Evolutionary conservation across 495 filamentous ascomycete genomes (phyloP).

Genomic region (Trichoderma parareesei): DNA sequence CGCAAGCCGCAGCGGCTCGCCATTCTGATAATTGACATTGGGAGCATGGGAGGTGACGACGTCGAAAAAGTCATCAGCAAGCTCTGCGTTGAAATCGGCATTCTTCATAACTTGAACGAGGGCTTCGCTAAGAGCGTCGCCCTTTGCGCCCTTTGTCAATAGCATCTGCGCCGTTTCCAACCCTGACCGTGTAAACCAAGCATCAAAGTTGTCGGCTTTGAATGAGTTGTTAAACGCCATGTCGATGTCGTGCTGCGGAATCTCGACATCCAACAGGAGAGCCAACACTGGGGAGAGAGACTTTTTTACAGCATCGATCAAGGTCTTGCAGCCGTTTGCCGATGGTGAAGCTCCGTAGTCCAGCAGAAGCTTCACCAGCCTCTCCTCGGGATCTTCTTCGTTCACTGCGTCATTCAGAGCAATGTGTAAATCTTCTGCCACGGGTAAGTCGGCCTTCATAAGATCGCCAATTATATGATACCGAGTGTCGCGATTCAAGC

Average conservation of each 20-base stretch:
- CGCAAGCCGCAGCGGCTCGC: constrained; percentile 33
- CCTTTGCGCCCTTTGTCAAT: constrained; percentile 33
- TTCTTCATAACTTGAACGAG: constrained; percentile 28
- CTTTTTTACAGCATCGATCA: constrained; percentile 33
- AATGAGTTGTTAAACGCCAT: background rate
- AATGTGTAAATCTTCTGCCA: constrained; percentile 31
- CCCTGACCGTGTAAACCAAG: constrained; percentile 33
- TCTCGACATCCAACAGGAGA: constrained; percentile 32
- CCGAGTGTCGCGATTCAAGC: constrained; percentile 31
- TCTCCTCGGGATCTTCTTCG: constrained; percentile 34
- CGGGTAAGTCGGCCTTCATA: constrained; percentile 33
- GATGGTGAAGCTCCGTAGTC: constrained; percentile 33
- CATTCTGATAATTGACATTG: constrained; percentile 33
- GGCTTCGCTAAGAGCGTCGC: constrained; percentile 30
- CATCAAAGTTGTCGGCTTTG: constrained; percentile 19
- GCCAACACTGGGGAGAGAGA: constrained; percentile 18
- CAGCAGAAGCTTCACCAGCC: constrained; percentile 33
- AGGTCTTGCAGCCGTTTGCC: constrained; percentile 34
- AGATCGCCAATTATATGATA: constrained; percentile 36
- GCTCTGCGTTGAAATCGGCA: constrained; percentile 20
- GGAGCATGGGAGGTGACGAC: constrained; percentile 28
- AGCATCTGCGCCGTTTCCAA: constrained; percentile 31
- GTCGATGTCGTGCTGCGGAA: constrained; percentile 24
- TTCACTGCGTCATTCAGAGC: constrained; percentile 35
- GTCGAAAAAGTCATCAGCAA: constrained; percentile 28